A percentile compares a stretch with the other conserved stretches of the same genome.
Conservation (phyloP, 441 rosid species). For the Codiaeum variegatum region DNA sequence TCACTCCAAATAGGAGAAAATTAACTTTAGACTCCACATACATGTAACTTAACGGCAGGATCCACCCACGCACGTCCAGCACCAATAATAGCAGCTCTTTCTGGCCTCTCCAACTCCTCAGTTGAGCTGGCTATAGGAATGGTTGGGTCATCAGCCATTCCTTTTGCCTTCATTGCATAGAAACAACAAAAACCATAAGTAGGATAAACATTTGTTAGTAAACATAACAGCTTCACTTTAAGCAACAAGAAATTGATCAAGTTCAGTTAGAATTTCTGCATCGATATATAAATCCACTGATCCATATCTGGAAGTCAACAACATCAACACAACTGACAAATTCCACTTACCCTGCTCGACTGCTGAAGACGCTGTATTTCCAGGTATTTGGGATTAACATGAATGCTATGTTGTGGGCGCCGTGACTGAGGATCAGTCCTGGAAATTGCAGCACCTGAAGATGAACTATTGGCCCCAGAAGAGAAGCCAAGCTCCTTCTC, state of each 20-base stretch:
- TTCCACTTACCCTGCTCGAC: constrained; percentile 64
- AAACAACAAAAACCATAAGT: constrained; percentile 15
- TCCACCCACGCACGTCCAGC: constrained; percentile 48
- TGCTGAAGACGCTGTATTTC: constrained; percentile 94
- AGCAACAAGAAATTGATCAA: constrained; percentile 1
- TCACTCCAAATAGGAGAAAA: constrained; percentile 5
- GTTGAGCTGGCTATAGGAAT: constrained; percentile 43
- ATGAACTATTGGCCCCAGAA: constrained; percentile 61
- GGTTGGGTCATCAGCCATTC: constrained; percentile 42
- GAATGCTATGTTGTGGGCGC: constrained; percentile 85
- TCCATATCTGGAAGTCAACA: background rate
- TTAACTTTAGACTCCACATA: constrained; percentile 31
- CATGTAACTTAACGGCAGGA: constrained; percentile 54
- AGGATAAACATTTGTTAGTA: background rate
- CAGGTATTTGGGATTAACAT: constrained; percentile 92
- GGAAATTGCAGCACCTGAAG: constrained; percentile 49
- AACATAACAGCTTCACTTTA: background rate
- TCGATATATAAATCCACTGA: background rate
- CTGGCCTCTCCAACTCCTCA: constrained; percentile 60
- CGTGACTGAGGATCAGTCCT: constrained; percentile 68
- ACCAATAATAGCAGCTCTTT: constrained; percentile 39
- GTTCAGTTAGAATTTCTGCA: background rate
- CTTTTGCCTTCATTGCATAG: constrained; percentile 51
- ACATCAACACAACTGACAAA: constrained; percentile 12
- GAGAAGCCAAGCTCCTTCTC: constrained; percentile 91